These are phyloP conservation scores for Naganishia antarctica DNA, from an alignment of 768 basidiomycete genomes.

Conservation along the genomic window DNA sequence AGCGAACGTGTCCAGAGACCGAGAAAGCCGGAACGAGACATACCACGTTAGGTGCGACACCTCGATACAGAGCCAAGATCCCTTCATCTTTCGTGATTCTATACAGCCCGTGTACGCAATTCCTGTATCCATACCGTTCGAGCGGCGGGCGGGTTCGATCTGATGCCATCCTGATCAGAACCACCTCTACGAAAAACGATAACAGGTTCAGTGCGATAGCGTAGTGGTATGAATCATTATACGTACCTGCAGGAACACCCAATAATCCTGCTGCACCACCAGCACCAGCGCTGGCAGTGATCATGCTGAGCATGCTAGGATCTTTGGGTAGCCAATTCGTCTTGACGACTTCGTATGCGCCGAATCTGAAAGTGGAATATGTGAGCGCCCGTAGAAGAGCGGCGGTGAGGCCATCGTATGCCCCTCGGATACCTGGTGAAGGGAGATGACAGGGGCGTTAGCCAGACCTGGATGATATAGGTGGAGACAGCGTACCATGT, in stretches of 20 bases:
- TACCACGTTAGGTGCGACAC: constrained; percentile 43
- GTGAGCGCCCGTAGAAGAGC: constrained; percentile 40
- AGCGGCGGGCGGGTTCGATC: constrained; percentile 41
- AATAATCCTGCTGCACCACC: constrained; percentile 45
- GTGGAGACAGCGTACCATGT: constrained; percentile 21
- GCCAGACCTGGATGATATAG: neutral
- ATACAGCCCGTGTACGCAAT: constrained; percentile 43
- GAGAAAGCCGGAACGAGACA: too few species aligned
- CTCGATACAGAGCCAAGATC: constrained; percentile 33
- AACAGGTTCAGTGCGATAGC: neutral
- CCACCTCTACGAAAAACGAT: constrained; percentile 19
- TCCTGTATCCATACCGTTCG: constrained; percentile 39
- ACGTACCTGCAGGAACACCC: constrained; percentile 44
- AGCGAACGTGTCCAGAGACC: neutral
- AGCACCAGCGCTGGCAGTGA: constrained; percentile 40
- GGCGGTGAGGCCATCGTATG: constrained; percentile 46
- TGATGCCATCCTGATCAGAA: constrained; percentile 42
- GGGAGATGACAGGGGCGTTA: neutral
- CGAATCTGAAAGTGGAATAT: constrained; percentile 36
- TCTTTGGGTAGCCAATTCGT: constrained; percentile 21
- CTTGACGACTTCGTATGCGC: constrained; percentile 47
- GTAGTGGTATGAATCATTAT: neutral
- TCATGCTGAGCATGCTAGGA: constrained; percentile 32
- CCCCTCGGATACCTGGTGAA: constrained; percentile 38
- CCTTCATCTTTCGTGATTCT: constrained; percentile 44